These are phyloP conservation scores for Chytriomyces sp. DNA, from an alignment of 192 early-diverging fungal genomes.

Conservation along the genomic window DNA sequence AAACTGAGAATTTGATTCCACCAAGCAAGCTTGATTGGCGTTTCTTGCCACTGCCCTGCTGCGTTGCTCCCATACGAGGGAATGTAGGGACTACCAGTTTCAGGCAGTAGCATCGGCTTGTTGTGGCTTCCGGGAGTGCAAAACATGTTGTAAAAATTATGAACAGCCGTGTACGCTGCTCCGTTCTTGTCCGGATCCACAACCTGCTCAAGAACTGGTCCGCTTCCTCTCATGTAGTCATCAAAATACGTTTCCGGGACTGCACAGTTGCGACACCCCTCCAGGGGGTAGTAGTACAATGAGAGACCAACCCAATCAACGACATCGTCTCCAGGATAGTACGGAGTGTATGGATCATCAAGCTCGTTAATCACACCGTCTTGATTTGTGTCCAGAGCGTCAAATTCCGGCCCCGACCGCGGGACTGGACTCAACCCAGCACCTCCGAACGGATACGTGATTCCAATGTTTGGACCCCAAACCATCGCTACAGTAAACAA, in stretches of 20 bases:
- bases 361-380: constrained; percentile 36
- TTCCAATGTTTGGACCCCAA: constrained; percentile 55
- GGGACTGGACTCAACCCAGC: not conserved
- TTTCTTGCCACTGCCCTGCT: constrained; percentile 2
- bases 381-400: constrained; percentile 43
- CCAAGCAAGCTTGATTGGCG: constrained; percentile 48
- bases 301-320: constrained; percentile 43
- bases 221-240: constrained; percentile 17
- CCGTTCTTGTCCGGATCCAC: not conserved
- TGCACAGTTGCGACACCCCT: not conserved
- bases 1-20: constrained; percentile 36
- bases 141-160: constrained; percentile 53
- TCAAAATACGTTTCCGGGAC: constrained; percentile 24
- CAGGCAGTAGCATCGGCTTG: constrained; percentile 51
- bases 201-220: not conserved
- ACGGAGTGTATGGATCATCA: constrained; percentile 43
- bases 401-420: constrained; percentile 18
- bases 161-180: constrained; percentile 10
- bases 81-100: constrained; percentile 38
- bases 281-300: constrained; percentile 32
- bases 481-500: constrained; percentile 46
- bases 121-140: constrained; percentile 18
- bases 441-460: constrained; percentile 47
- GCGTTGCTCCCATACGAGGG: not conserved
- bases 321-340: constrained; percentile 44